Percentiles rank a stretch among this genome's conserved stretches.
Conservation (phyloP, 495 filamentous ascomycete species). For the Acidomyces sp. region DNA sequence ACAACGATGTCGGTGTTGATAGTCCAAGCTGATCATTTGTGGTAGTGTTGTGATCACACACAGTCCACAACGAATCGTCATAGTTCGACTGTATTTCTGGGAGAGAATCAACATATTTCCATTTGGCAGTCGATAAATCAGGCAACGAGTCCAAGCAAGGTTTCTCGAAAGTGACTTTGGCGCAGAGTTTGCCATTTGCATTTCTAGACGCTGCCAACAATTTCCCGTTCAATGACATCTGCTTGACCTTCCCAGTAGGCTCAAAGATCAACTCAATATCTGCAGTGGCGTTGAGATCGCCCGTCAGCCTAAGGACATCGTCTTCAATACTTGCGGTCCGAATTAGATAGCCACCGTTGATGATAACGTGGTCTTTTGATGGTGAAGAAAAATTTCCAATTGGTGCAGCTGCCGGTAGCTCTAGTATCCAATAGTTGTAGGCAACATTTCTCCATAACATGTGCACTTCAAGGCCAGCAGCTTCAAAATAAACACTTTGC, state of each 20-base stretch:
- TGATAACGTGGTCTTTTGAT: constrained; percentile 38
- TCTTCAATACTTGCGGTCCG: constrained; percentile 44
- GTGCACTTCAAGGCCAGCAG: too few species aligned
- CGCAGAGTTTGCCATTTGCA: too few species aligned
- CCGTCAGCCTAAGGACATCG: constrained; percentile 43
- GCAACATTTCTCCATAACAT: too few species aligned
- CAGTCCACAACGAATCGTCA: constrained; percentile 54
- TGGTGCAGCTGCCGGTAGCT: constrained; percentile 30
- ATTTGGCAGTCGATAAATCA: constrained; percentile 43
- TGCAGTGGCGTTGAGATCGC: constrained; percentile 60
- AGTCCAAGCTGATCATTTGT: constrained; percentile 45
- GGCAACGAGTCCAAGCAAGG: too few species aligned
- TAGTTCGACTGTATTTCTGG: constrained; percentile 53
- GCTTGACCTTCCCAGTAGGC: constrained; percentile 35
- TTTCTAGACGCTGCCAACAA: too few species aligned
- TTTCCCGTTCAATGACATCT: constrained; percentile 55
- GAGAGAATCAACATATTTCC: constrained; percentile 58
- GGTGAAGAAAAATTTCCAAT: constrained; percentile 27
- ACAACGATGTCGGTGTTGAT: constrained; percentile 50
- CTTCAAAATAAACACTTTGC: too few species aligned
- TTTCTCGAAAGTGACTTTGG: too few species aligned
- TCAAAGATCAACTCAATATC: constrained; percentile 50
- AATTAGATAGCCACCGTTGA: constrained; percentile 65
- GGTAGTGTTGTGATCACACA: constrained; percentile 40
- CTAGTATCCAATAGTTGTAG: constrained; percentile 61